These are phyloP conservation scores for Calonectria hongkongensis DNA, from an alignment of 2,329 filamentous ascomycete species.

Conservation along the genomic window DNA sequence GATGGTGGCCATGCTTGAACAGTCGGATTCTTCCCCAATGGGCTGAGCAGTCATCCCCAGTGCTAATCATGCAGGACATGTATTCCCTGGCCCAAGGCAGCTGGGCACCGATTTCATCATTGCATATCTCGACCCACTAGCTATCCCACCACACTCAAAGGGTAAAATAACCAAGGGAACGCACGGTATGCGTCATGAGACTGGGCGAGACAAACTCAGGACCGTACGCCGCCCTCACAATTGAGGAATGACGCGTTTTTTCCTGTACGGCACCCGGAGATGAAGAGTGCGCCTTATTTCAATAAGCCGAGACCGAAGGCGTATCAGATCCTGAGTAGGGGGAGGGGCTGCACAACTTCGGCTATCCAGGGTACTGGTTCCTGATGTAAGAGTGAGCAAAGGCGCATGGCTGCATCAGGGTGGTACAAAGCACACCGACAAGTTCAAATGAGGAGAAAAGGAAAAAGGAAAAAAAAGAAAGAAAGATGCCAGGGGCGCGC, in stretches of 20 bases:
- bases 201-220: constrained; percentile 29
- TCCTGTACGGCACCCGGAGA: constrained; percentile 25
- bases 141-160: neutral
- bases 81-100: neutral
- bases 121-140: constrained; percentile 32
- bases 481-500: constrained; percentile 12
- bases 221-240: constrained; percentile 27
- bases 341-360: constrained; percentile 31
- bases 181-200: constrained; percentile 31
- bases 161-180: constrained; percentile 35
- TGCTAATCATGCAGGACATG: constrained; percentile 19
- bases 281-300: constrained; percentile 18
- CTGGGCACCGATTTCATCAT: constrained; percentile 4
- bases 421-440: constrained; percentile 29
- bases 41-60: constrained; percentile 12
- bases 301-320: constrained; percentile 30
- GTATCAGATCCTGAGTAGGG: constrained; percentile 37
- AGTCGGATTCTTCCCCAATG: constrained; percentile 22
- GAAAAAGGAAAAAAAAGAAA: constrained; percentile 1
- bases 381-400: constrained; percentile 27
- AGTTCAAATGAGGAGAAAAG: constrained; percentile 21
- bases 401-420: constrained; percentile 23
- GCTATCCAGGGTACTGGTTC: constrained; percentile 21
- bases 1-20: neutral
- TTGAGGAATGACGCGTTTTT: constrained; percentile 30